Base-by-base conservation (phyloP, 2,329 filamentous ascomycete genomes). In the Colletotrichum tropicicola region DNA sequence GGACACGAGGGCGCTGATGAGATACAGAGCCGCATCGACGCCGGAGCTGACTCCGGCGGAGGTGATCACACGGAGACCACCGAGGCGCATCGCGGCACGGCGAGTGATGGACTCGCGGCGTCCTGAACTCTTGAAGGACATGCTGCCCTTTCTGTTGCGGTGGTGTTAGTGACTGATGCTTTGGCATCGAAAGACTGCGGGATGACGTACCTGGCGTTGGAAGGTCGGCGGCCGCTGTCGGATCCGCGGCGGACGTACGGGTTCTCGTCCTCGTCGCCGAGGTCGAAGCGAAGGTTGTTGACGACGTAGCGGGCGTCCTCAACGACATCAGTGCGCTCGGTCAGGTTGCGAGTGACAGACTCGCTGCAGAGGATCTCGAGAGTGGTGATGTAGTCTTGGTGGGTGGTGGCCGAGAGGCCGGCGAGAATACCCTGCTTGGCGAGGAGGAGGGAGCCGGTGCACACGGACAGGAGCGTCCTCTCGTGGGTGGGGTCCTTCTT, bases 241-340 rank as follows among this genome's bases (percentile, higher is more conserved):
- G 88, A 87, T 84, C 91, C 92, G 82, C 87, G 89, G 72, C 92
- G 86, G 76, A 96, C 90, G 79, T 95, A 95, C 30, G 92, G 92
- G 78, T 93, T 95, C 78, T 94, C 90, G 68, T 94, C 91, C 73
- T 92, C 88, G 73, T 94, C 89, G 66, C 91, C 91, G 70, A 96
- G 83, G 72, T 96, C 92, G 77, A 95, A 97, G 71, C 93, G 91
- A 65, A 94, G 89, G 80, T 97, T 96, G 85, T 97, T 97, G 77
- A 97, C 93, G 19, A 97, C 92, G 75, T 96, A 97, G 73, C 92
- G 87, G 73, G 86, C 85, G 68, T 92, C 90, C 74, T 96, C 92
- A 73, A 95, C 86, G 68, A 96, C 91, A 73, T 96, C 92, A 72
- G 92, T 93, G 74, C 92, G 90, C 81, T 94, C 91, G 60, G 88